Conservation (phyloP, 2,329 filamentous ascomycete species). For the Penicillium glabrum region DNA sequence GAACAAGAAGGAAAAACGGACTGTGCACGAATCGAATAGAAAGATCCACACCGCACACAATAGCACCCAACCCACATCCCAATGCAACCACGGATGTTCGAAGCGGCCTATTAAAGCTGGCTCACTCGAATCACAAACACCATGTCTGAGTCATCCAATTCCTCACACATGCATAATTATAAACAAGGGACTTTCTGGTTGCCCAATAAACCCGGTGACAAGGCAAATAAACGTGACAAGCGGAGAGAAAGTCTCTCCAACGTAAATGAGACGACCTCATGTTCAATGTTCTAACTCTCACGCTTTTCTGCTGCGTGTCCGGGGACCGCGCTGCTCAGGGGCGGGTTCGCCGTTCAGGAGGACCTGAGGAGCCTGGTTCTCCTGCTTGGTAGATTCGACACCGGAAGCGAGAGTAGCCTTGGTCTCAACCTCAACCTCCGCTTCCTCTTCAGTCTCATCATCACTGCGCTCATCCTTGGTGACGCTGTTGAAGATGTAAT, state of each 20-base stretch:
- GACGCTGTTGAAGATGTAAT: slow-evolving; percentile 42
- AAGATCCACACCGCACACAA: slow-evolving; percentile 3
- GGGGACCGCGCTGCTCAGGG: slow-evolving; percentile 21
- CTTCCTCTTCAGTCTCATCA: slow-evolving; percentile 44
- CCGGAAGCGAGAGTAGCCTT: slow-evolving; percentile 30
- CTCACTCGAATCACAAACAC: slow-evolving; percentile 10
- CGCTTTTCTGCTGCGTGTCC: slow-evolving; percentile 28
- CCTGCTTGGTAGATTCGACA: slow-evolving; percentile 25
- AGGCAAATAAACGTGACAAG: background rate
- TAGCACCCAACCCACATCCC: background rate
- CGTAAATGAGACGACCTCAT: background rate
- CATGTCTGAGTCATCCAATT: slow-evolving; percentile 6
- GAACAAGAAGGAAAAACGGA: slow-evolving; percentile 7
- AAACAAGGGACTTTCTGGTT: slow-evolving; percentile 7
- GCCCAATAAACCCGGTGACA: slow-evolving; percentile 4
- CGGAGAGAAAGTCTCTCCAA: background rate
- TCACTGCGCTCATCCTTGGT: slow-evolving; percentile 47
- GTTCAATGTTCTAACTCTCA: background rate
- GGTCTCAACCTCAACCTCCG: slow-evolving; percentile 13
- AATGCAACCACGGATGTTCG: slow-evolving; percentile 6
- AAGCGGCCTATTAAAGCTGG: slow-evolving; percentile 1
- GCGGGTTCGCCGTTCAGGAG: slow-evolving; percentile 42
- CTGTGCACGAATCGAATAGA: slow-evolving; percentile 16
- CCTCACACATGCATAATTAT: slow-evolving; percentile 16
- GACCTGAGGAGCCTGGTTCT: slow-evolving; percentile 35